Percentiles rank a stretch among this genome's conserved stretches.
These are phyloP conservation scores for Mucor circinelloides DNA, from an alignment of 371 early-diverging fungal species.

Conservation along the genomic window DNA sequence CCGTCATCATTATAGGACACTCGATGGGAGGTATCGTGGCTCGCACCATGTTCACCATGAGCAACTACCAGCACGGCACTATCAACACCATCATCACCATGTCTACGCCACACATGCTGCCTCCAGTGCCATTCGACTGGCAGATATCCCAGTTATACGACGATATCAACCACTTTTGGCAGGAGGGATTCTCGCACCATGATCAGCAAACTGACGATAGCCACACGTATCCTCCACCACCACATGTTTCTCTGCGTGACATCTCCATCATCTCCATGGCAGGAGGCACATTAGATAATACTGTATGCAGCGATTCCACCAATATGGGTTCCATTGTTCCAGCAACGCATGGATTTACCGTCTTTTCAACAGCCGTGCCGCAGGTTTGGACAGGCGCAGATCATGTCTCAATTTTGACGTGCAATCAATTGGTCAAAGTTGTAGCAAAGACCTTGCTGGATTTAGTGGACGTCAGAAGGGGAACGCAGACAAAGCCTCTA, in stretches of 20 bases:
- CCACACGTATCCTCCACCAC: conserved; percentile 4
- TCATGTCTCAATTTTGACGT: conserved; percentile 91
- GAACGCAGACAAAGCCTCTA: conserved; percentile 67
- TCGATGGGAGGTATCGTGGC: conserved; percentile 98
- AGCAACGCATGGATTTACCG: conserved; percentile 71
- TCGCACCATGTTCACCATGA: conserved; percentile 73
- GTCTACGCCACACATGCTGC: conserved; percentile 87
- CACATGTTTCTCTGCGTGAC: conserved; percentile 40
- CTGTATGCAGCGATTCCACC: conserved; percentile 81
- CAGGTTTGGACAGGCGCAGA: conserved; percentile 90
- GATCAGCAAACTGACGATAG: conserved; percentile 8
- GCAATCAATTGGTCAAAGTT: conserved; percentile 82
- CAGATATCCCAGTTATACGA: conserved; percentile 77
- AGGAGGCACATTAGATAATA: conserved; percentile 88
- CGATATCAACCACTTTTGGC: conserved; percentile 78
- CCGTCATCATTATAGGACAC: conserved; percentile 90
- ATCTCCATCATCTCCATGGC: conserved; percentile 89
- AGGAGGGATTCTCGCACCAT: conserved; percentile 46
- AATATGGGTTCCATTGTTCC: conserved; percentile 77
- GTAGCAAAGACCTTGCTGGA: conserved; percentile 62
- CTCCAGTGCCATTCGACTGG: conserved; percentile 84
- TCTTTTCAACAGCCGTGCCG: conserved; percentile 74
- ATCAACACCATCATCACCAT: conserved; percentile 88
- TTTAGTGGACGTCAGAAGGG: conserved; percentile 69
- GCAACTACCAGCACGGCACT: conserved; percentile 73